Conservation (phyloP, 2,329 filamentous ascomycete species). For the Rhytidhysteron rufulum region DNA sequence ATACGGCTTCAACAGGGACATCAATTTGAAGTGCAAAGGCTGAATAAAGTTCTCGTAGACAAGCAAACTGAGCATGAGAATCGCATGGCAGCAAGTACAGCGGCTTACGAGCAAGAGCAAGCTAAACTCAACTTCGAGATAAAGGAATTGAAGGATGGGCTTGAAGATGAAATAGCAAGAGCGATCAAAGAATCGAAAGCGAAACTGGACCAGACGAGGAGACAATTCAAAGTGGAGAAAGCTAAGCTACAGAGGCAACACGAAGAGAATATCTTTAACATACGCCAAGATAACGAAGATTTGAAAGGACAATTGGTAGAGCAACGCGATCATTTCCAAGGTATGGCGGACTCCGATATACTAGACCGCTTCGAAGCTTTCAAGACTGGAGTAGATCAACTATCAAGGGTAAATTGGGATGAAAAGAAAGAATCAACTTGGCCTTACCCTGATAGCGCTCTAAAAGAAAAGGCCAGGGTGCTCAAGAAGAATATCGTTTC, state of each 20-base stretch:
- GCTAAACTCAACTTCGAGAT: too few species aligned
- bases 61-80: too few species aligned
- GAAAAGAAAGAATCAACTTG: conserved; percentile 3
- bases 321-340: conserved; percentile 14
- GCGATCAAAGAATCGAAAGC: too few species aligned
- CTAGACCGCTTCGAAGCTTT: conserved; percentile 6
- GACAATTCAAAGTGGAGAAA: too few species aligned
- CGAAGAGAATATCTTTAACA: neutral
- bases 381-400: conserved; percentile 6
- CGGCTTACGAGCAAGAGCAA: too few species aligned
- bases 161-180: too few species aligned
- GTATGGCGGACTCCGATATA: conserved; percentile 11
- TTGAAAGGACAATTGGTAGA: conserved; percentile 7
- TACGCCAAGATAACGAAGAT: conserved; percentile 1
- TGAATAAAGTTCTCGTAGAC: too few species aligned
- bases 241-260: neutral
- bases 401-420: conserved; percentile 14
- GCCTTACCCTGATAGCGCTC: conserved; percentile 7
- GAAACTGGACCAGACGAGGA: too few species aligned
- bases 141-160: too few species aligned
- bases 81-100: too few species aligned
- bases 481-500: conserved; percentile 13
- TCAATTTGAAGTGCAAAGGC: too few species aligned
- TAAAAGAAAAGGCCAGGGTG: conserved; percentile 7
- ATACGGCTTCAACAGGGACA: too few species aligned